Evolutionary conservation across 2,329 filamentous ascomycete genomes (phyloP).

Genomic region (Xylogone sp.): DNA sequence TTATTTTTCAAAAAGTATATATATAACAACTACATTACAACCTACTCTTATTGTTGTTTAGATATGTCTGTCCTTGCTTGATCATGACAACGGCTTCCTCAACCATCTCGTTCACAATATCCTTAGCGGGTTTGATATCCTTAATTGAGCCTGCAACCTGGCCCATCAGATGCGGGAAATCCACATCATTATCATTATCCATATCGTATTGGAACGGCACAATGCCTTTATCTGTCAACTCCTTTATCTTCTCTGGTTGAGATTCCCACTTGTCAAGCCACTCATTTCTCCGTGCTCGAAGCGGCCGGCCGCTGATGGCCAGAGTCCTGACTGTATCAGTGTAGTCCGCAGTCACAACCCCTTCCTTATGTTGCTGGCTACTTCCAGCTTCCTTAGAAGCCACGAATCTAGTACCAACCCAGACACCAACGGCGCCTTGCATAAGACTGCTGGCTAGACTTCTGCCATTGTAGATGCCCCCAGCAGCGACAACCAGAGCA

Average conservation of each 20-base stretch:
- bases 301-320: constrained; percentile 75
- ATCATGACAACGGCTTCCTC: constrained; percentile 67
- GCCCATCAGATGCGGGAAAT: constrained; percentile 88
- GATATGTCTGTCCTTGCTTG: constrained; percentile 56
- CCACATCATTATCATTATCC: constrained; percentile 76
- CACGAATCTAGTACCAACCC: constrained; percentile 93
- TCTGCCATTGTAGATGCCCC: constrained; percentile 80
- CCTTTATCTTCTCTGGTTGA: constrained; percentile 68
- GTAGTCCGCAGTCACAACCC: constrained; percentile 74
- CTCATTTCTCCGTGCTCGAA: constrained; percentile 77
- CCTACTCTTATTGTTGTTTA: constrained; percentile 40
- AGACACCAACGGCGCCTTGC: constrained; percentile 84
- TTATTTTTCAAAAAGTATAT: constrained; percentile 2
- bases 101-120: constrained; percentile 92
- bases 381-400: constrained; percentile 78
- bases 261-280: constrained; percentile 82
- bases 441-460: constrained; percentile 78
- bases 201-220: constrained; percentile 81
- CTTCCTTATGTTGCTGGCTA: constrained; percentile 76
- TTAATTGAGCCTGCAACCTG: constrained; percentile 79
- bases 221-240: constrained; percentile 71
- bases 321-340: constrained; percentile 80
- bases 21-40: constrained; percentile 14
- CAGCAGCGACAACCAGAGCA: constrained; percentile 83
- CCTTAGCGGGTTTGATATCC: constrained; percentile 73